Evolutionary conservation across 768 basidiomycete genomes (phyloP).

Genomic region (Boletus pseudo-olivaceus): DNA sequence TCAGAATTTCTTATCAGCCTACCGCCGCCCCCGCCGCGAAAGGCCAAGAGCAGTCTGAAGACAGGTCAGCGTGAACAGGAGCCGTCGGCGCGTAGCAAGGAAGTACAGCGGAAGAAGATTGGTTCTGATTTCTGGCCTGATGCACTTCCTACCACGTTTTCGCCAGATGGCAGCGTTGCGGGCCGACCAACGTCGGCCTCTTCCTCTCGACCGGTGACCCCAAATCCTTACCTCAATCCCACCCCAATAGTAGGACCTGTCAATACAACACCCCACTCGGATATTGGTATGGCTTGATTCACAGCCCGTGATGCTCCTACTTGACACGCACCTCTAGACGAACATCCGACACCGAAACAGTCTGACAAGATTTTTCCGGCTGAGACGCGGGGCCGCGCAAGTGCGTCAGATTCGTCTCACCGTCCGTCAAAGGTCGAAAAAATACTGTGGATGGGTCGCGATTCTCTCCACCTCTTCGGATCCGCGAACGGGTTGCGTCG

Average conservation of each 20-base stretch:
- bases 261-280: slow-evolving; percentile 3
- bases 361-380: neutral
- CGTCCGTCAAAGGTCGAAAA: slow-evolving; percentile 34
- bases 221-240: slow-evolving; percentile 38
- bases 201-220: slow-evolving; percentile 21
- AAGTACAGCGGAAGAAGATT: slow-evolving; percentile 13
- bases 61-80: slow-evolving; percentile 15
- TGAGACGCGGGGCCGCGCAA: slow-evolving; percentile 4
- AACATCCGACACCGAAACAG: slow-evolving; percentile 10
- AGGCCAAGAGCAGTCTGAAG: slow-evolving; percentile 13
- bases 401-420: slow-evolving; percentile 1
- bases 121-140: slow-evolving; percentile 26
- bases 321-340: slow-evolving; percentile 12
- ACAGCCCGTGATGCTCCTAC: neutral
- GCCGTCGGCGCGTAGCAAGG: slow-evolving; percentile 13
- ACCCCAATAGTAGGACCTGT: slow-evolving; percentile 23
- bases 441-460: slow-evolving; percentile 30
- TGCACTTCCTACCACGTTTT: slow-evolving; percentile 5
- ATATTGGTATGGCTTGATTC: slow-evolving; percentile 14
- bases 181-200: slow-evolving; percentile 4
- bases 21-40: slow-evolving; percentile 35
- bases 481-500: slow-evolving; percentile 7
- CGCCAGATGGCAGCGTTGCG: neutral
- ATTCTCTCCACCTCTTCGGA: slow-evolving; percentile 28
- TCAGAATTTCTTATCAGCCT: slow-evolving; percentile 26